phyloP scores from a whole-genome alignment of 2,329 filamentous ascomycete species.

The Clonostachys chloroleuca region DNA sequence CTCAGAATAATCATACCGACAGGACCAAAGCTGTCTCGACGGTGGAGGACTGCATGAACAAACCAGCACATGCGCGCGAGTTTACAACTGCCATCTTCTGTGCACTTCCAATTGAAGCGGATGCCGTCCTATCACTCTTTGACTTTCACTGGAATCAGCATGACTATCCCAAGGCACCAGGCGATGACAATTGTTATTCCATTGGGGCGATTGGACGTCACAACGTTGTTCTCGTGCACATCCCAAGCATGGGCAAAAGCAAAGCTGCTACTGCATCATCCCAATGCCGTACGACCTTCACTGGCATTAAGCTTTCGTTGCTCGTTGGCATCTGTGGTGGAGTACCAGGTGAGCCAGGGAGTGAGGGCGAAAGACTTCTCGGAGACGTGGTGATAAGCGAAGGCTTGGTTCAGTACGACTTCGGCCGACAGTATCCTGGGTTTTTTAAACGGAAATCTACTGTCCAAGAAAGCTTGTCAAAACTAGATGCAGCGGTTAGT shows the following conservation, averaged over 20 bases:
- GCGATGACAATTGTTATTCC: constrained; percentile 2
- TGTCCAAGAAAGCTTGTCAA: constrained; percentile 14
- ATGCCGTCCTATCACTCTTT: constrained; percentile 6
- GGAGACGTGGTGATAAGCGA: constrained; percentile 24
- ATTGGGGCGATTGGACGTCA: constrained; percentile 13
- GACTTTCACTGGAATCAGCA: constrained; percentile 1
- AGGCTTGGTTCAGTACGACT: constrained; percentile 18
- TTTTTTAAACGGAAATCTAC: constrained; percentile 14
- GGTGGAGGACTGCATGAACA: no score
- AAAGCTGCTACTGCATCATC: constrained; percentile 16
- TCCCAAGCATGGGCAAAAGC: constrained; percentile 17
- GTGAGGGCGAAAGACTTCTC: constrained; percentile 12
- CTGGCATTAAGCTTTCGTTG: constrained; percentile 20
- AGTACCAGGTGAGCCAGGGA: constrained; percentile 11
- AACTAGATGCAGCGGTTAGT: constrained; percentile 18
- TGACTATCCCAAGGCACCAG: neutral
- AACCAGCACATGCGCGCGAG: neutral
- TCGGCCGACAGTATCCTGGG: constrained; percentile 14
- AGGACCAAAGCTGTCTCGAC: no score
- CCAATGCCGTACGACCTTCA: constrained; percentile 22
- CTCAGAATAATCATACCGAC: no score
- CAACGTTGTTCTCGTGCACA: constrained; percentile 16
- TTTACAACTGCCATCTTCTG: constrained; percentile 5
- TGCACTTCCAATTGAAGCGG: constrained; percentile 4
- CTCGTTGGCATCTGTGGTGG: constrained; percentile 33